These are phyloP conservation scores for Panicum virgatum DNA, from an alignment of 202 grass and related monocot genomes.

Conservation along the genomic window DNA sequence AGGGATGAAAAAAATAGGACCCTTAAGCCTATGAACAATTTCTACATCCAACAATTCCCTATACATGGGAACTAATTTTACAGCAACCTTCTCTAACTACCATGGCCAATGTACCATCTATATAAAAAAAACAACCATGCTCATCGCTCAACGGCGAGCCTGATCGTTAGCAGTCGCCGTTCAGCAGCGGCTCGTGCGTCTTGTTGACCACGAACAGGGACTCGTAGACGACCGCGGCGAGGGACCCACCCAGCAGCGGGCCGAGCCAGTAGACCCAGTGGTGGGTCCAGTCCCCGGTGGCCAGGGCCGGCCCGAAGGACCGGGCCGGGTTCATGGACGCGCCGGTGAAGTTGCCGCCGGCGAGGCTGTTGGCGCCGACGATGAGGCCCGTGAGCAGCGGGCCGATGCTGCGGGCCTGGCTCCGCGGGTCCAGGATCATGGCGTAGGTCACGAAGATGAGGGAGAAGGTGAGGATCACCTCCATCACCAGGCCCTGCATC, in stretches of 20 bases:
- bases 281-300: constrained; percentile 69
- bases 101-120: neutral
- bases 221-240: constrained; percentile 76
- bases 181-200: constrained; percentile 56
- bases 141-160: neutral
- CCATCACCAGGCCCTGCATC: constrained; percentile 84
- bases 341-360: constrained; percentile 79
- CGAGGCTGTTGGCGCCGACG: constrained; percentile 82
- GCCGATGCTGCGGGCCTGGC: constrained; percentile 52
- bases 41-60: neutral
- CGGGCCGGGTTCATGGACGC: constrained; percentile 93
- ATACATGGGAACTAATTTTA: neutral
- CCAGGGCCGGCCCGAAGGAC: constrained; percentile 81
- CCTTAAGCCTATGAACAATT: neutral
- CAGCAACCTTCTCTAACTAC: neutral
- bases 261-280: constrained; percentile 98
- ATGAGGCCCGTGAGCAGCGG: constrained; percentile 83
- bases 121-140: too few species aligned
- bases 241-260: constrained; percentile 61
- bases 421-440: constrained; percentile 74
- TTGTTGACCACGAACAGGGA: constrained; percentile 56
- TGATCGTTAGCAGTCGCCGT: constrained; percentile 39
- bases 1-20: neutral
- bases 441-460: constrained; percentile 87
- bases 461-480: constrained; percentile 87